Percentiles rank a stretch among this genome's conserved stretches.
These are phyloP conservation scores for Hanseniaspora nectarophila DNA, from an alignment of 805 yeast species.

Conservation along the genomic window DNA sequence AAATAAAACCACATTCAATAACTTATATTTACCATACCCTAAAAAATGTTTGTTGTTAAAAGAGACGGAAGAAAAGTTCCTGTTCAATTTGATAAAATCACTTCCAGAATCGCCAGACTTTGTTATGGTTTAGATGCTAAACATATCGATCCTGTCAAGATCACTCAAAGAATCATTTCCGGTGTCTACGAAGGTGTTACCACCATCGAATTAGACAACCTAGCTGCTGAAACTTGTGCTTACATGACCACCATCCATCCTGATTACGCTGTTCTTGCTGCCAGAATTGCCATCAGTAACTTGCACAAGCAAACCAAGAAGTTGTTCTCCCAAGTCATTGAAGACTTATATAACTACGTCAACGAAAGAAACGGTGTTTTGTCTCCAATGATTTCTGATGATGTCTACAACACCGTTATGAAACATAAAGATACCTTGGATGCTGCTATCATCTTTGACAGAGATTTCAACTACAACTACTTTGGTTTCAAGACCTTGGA, in stretches of 20 bases:
- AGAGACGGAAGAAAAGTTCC: constrained; percentile 93
- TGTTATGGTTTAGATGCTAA: constrained; percentile 87
- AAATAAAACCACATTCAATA: not conserved
- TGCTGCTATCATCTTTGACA: constrained; percentile 57
- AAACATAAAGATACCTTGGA: constrained; percentile 55
- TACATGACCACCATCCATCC: constrained; percentile 96
- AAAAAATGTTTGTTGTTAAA: constrained; percentile 64
- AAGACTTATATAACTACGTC: constrained; percentile 60
- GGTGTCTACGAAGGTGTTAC: constrained; percentile 97
- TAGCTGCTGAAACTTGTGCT: constrained; percentile 95
- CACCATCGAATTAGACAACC: constrained; percentile 70
- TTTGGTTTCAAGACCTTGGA: constrained; percentile 90
- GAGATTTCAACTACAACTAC: constrained; percentile 69
- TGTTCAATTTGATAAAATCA: constrained; percentile 90
- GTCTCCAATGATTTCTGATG: constrained; percentile 60
- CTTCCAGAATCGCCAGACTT: constrained; percentile 84
- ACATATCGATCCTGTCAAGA: constrained; percentile 89
- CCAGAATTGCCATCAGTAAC: constrained; percentile 88
- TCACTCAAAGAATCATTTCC: constrained; percentile 87
- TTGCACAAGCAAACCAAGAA: constrained; percentile 89
- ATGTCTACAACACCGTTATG: constrained; percentile 51
- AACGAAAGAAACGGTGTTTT: constrained; percentile 67
- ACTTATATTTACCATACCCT: no score
- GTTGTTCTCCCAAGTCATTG: constrained; percentile 66
- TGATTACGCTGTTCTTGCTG: constrained; percentile 91